A percentile compares a stretch with the other conserved stretches of the same genome.
phyloP scores from a whole-genome alignment of 2,329 filamentous ascomycete species.

The Tolypocladium album region DNA sequence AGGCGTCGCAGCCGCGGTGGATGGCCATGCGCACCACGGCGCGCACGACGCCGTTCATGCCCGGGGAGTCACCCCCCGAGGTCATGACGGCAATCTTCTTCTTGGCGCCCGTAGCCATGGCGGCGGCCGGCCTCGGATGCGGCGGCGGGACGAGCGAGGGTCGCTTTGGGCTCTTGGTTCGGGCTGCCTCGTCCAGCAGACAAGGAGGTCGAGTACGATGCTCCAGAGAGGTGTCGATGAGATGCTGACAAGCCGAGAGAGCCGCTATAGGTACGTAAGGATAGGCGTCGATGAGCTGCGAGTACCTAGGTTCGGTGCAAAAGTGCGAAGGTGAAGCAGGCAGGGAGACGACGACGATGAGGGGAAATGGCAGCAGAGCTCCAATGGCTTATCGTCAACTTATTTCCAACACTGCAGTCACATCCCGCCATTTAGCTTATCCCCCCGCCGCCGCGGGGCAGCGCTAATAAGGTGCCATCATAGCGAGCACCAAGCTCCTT shows the following conservation, averaged over 20 bases:
- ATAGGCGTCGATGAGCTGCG: background rate
- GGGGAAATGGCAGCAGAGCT: background rate
- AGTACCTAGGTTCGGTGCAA: no score
- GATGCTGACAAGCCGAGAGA: conserved; percentile 6
- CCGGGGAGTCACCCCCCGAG: conserved; percentile 85
- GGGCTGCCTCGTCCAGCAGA: background rate
- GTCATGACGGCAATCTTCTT: conserved; percentile 85
- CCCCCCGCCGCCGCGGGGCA: background rate
- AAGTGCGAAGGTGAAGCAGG: background rate
- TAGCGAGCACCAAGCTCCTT: no score
- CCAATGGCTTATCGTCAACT: background rate
- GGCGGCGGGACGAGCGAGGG: background rate
- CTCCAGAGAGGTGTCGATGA: conserved; percentile 15
- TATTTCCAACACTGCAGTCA: background rate
- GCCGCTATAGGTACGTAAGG: background rate
- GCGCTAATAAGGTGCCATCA: background rate
- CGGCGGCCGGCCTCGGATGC: conserved; percentile 5
- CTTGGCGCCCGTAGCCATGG: conserved; percentile 31
- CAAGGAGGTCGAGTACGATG: conserved; percentile 15
- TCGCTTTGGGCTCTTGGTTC: background rate
- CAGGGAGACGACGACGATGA: background rate
- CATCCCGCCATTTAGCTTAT: background rate
- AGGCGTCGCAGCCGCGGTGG: conserved; percentile 70
- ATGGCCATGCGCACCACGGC: conserved; percentile 89
- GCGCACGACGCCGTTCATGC: conserved; percentile 87